Evolutionary conservation across 305 asterid species (phyloP).

Genomic region (Fraxinus sp.): DNA sequence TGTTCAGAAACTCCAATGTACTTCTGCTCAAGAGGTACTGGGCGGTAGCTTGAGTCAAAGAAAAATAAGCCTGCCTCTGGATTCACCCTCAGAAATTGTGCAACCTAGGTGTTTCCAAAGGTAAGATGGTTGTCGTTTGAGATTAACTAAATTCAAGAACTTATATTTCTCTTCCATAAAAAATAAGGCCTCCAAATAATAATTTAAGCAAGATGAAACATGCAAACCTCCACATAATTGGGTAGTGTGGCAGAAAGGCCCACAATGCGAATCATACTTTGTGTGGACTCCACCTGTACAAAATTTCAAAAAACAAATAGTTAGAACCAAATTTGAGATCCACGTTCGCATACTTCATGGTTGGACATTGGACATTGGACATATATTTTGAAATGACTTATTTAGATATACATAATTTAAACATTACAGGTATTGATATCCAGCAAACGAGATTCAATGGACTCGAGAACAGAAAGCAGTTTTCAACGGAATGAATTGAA

Average conservation of each 20-base stretch:
- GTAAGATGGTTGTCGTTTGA: constrained; percentile 19
- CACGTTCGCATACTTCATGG: neutral
- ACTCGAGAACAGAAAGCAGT: neutral
- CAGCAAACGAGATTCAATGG: neutral
- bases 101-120: constrained; percentile 60
- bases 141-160: constrained; percentile 1
- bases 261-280: constrained; percentile 96
- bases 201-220: constrained; percentile 23
- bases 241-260: constrained; percentile 99
- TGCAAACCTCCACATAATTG: constrained; percentile 88
- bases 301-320: constrained; percentile 22
- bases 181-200: constrained; percentile 18
- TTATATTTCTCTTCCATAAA: constrained; percentile 16
- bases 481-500: neutral
- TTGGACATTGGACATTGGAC: neutral
- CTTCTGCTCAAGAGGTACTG: constrained; percentile 96
- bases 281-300: constrained; percentile 92
- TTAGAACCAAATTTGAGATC: constrained; percentile 17
- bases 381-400: neutral
- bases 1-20: constrained; percentile 88
- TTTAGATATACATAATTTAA: neutral
- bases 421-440: neutral
- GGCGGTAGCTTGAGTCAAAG: constrained; percentile 94
- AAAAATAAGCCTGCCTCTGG: constrained; percentile 87
- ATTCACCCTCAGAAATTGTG: constrained; percentile 95